Base-by-base conservation (phyloP, 2,329 filamentous ascomycete species). In the Phoma herbarum region DNA sequence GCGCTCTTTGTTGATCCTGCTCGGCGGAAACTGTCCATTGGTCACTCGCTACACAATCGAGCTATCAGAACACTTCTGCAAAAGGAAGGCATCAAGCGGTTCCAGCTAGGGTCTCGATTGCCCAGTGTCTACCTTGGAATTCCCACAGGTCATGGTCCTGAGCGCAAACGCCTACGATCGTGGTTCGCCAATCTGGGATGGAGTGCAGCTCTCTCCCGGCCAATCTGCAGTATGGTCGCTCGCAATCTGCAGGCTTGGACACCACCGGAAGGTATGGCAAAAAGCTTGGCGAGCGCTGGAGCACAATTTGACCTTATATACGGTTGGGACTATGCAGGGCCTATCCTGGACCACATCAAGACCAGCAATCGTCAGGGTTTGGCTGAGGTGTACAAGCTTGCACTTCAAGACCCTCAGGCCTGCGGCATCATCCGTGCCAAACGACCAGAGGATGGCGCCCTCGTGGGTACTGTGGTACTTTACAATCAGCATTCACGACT, bases 111-210 rank as follows among this genome's bases (percentile, higher is more conserved):
- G 1, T 88, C 88, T 39, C 85, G 89, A 1, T 86, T 96, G 31
- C 93, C 93, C 0, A 91, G 89, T n/a, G 87, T 96, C 23, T 97
- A 93, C 70, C 85, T 92, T 0, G 94, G 93, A 0, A 90, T 97
- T 10, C 93, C 93, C 0, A 87, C 84, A n/a, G 83, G 80, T 5
- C 87, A 91, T 43, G 79, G 81, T 2, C 78, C 83, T 4, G 86
- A 88, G 67, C 81, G 85, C 16, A 88, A 86, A 72, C 81, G 83
- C 47, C 75, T 88, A 22, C 82, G 86, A n/a, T 84, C 86, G 44
- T 98, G 93, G 93, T 97, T 97, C 75, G 86, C 89, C n/a, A 91
- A 89, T 64, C 85, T 93, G 45, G 93, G 94, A 14, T 97, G 93
- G 93, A 93, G 96, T 69, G 89, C 85, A 2, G 83, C 85, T 0